Conservation (phyloP, 345 rosid genomes). For the Orychophragmus violaceus region DNA sequence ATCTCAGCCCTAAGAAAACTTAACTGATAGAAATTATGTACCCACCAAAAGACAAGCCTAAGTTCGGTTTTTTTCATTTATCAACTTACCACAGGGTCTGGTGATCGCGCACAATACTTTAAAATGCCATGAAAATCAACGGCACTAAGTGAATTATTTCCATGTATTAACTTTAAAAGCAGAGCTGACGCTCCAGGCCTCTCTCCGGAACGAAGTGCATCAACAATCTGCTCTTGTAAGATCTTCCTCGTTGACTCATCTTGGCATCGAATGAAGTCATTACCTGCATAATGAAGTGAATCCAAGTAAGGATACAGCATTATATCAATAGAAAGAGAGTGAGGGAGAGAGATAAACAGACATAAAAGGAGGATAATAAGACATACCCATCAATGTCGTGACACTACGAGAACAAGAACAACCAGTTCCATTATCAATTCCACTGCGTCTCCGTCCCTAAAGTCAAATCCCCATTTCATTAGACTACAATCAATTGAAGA, state of each 20-base stretch:
- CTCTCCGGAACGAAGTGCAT: constrained; percentile 58
- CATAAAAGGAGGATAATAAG: background rate
- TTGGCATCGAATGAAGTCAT: constrained; percentile 19
- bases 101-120: constrained; percentile 53
- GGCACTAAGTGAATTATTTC: constrained; percentile 26
- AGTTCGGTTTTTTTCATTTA: background rate
- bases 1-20: background rate
- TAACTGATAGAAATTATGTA: no score
- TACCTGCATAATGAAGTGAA: constrained; percentile 29
- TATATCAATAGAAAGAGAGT: no score
- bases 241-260: constrained; percentile 26
- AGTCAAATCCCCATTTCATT: background rate
- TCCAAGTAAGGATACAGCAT: background rate
- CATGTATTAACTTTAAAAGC: constrained; percentile 42
- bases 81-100: constrained; percentile 70
- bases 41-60: background rate
- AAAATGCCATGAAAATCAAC: constrained; percentile 52
- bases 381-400: constrained; percentile 40
- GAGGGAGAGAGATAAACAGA: background rate
- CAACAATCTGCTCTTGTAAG: constrained; percentile 45
- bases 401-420: constrained; percentile 34
- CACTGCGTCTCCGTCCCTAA: constrained; percentile 34
- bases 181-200: constrained; percentile 55
- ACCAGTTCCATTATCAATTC: constrained; percentile 17
- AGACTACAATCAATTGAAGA: background rate